phyloP scores from a whole-genome alignment of 1,284 basidiomycete genomes.

The Marasmius tenuissimus region DNA sequence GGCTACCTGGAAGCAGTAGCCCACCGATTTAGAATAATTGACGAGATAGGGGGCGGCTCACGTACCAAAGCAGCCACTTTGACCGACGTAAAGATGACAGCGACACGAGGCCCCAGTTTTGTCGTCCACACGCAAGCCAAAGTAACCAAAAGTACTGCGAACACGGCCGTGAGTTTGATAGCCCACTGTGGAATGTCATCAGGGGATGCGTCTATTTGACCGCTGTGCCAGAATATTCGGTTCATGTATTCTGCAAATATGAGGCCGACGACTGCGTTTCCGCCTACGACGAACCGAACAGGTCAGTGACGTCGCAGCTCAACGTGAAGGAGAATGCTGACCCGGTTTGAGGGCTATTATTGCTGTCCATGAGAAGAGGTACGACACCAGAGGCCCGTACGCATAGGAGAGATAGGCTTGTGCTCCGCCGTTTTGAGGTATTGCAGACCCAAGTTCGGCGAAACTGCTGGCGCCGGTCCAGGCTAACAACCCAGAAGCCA shows the following conservation, averaged over 20 bases:
- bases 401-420: conserved; percentile 89
- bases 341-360: conserved; percentile 89
- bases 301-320: background rate
- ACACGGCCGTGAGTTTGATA: conserved; percentile 85
- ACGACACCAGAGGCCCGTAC: conserved; percentile 85
- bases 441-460: conserved; percentile 83
- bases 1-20: conserved; percentile 18
- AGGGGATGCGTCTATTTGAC: conserved; percentile 61
- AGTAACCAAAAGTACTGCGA: conserved; percentile 74
- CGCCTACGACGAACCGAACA: conserved; percentile 31
- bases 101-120: conserved; percentile 78
- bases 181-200: conserved; percentile 88
- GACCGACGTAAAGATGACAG: conserved; percentile 83
- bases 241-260: conserved; percentile 89
- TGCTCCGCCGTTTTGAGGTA: conserved; percentile 87
- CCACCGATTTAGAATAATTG: too few relatives aligned
- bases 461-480: conserved; percentile 95
- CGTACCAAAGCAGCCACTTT: conserved; percentile 56
- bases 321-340: conserved; percentile 25
- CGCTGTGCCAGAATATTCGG: conserved; percentile 69
- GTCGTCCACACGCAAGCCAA: conserved; percentile 78
- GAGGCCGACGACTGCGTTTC: conserved; percentile 69
- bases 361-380: conserved; percentile 87
- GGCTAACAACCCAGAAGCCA: conserved; percentile 75
- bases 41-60: background rate